Evolutionary conservation across 176 grass and related monocot species (phyloP).

Genomic region (Paspalum notatum): DNA sequence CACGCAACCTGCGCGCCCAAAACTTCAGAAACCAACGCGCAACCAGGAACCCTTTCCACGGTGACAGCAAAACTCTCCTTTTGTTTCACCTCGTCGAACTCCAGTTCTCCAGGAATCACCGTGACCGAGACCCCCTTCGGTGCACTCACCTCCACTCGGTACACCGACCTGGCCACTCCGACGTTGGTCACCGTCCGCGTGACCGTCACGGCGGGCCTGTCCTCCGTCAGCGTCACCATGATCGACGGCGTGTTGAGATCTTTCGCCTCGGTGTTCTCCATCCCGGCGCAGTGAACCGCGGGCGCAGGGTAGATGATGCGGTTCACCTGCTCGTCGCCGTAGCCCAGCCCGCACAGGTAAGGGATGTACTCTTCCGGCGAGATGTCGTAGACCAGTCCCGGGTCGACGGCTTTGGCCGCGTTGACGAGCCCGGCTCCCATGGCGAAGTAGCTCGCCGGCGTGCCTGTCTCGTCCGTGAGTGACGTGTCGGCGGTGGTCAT

Average conservation of each 20-base stretch:
- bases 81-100: constrained; percentile 36
- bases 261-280: constrained; percentile 35
- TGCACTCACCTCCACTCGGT: constrained; percentile 37
- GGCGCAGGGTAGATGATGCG: constrained; percentile 50
- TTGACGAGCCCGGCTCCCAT: constrained; percentile 65
- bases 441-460: constrained; percentile 39
- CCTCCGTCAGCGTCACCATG: constrained; percentile 23
- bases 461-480: constrained; percentile 33
- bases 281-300: constrained; percentile 25
- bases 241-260: constrained; percentile 74
- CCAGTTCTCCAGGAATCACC: constrained; percentile 36
- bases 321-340: constrained; percentile 44
- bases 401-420: constrained; percentile 49
- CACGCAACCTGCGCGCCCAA: constrained; percentile 32
- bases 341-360: constrained; percentile 64
- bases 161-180: constrained; percentile 43
- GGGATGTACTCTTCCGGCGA: constrained; percentile 50
- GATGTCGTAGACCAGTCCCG: constrained; percentile 74
- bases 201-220: constrained; percentile 27
- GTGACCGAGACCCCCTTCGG: constrained; percentile 32
- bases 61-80: constrained; percentile 41
- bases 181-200: constrained; percentile 71
- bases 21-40: neutral
- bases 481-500: constrained; percentile 64
- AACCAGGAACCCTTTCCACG: constrained; percentile 1